A percentile compares a stretch with the other conserved stretches of the same genome.
Evolutionary conservation across 169 alveolate species (phyloP).

Genomic region (Plasmodium gallinaceum): DNA sequence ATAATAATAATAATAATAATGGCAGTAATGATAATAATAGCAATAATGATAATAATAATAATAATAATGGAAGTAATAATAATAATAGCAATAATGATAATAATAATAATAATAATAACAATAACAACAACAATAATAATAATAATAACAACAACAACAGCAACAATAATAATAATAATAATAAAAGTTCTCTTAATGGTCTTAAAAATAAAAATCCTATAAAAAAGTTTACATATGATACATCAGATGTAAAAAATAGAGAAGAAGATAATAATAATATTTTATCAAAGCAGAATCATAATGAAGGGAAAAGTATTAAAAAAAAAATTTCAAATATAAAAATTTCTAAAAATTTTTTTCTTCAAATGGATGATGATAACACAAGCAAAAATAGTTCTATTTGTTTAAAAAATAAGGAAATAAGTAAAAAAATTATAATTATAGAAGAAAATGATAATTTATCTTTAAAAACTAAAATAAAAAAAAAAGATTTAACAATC

Average conservation of each 20-base stretch:
- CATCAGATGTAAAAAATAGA: neutral
- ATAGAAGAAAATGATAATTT: constrained; percentile 18
- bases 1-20: neutral
- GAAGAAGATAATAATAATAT: constrained; percentile 11
- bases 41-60: neutral
- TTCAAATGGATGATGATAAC: constrained; percentile 69
- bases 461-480: neutral
- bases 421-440: constrained; percentile 35
- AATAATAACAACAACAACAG: neutral
- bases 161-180: neutral
- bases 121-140: neutral
- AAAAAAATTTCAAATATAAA: constrained; percentile 50
- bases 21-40: neutral
- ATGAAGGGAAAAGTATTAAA: constrained; percentile 2
- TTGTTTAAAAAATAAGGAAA: neutral
- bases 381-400: constrained; percentile 33
- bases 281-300: neutral
- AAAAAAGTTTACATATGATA: neutral
- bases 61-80: neutral
- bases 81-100: neutral
- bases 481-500: constrained; percentile 11
- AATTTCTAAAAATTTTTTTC: constrained; percentile 47
- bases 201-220: neutral
- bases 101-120: neutral
- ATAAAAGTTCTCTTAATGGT: neutral